Conservation (phyloP, 352 stramenopile species). For the Pythium aristosporum region DNA sequence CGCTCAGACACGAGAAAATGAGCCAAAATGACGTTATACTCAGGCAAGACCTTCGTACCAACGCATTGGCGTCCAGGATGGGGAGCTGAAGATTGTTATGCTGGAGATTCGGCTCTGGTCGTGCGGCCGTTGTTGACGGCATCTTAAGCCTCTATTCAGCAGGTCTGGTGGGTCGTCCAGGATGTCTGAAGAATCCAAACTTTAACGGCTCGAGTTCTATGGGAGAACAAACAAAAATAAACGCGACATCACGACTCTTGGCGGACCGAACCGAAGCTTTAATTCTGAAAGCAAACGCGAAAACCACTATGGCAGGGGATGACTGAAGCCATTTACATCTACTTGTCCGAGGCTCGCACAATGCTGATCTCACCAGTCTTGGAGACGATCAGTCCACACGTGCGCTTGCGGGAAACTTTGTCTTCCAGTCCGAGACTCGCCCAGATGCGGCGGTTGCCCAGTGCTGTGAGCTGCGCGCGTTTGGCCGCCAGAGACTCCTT, state of each 20-base stretch:
- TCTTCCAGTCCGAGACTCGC: constrained; percentile 83
- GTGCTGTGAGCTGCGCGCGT: constrained; percentile 63
- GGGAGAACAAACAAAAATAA: too few relatives aligned
- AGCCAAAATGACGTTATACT: not conserved
- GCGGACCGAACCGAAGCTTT: not conserved
- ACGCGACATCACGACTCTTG: not conserved
- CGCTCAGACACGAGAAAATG: not conserved
- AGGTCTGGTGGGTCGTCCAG: not conserved
- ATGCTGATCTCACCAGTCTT: constrained; percentile 73
- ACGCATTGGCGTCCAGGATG: constrained; percentile 17
- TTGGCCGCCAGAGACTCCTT: constrained; percentile 83
- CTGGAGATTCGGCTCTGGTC: not conserved
- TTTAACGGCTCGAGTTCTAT: not conserved
- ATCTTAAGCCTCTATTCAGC: not conserved
- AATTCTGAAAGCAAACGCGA: not conserved
- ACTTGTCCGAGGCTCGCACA: constrained; percentile 45
- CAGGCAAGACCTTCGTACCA: constrained; percentile 8
- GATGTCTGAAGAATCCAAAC: not conserved
- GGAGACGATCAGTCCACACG: constrained; percentile 66
- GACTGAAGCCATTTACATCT: not conserved
- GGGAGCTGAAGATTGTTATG: constrained; percentile 14
- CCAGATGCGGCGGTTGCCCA: constrained; percentile 83
- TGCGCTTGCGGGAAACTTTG: constrained; percentile 52
- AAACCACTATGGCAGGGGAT: not conserved
- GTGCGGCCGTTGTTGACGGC: not conserved